These are phyloP conservation scores for Aspergillus cavernicola DNA, from an alignment of 495 filamentous ascomycete genomes.

Conservation along the genomic window DNA sequence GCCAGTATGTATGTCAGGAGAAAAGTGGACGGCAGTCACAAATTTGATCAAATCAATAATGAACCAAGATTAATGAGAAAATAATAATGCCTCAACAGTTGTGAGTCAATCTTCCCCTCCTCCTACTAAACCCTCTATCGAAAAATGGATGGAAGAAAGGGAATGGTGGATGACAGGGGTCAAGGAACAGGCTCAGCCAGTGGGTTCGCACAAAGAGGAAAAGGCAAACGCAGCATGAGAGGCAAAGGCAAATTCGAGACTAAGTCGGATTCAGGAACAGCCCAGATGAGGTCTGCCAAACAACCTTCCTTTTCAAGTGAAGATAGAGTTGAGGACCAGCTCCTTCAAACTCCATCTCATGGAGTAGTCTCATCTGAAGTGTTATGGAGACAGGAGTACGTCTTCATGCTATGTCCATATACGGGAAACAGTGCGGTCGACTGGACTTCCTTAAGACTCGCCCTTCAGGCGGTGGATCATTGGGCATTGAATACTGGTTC, in stretches of 20 bases:
- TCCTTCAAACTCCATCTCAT: too few relatives aligned
- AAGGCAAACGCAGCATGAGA: conserved; percentile 6
- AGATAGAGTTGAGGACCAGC: too few relatives aligned
- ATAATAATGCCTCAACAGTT: not conserved
- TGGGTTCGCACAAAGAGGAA: conserved; percentile 12
- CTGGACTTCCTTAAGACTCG: too few relatives aligned
- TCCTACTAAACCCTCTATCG: not conserved
- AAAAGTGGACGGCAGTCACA: conserved; percentile 1
- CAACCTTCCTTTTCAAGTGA: not conserved
- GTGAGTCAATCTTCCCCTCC: not conserved
- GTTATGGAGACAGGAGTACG: not conserved
- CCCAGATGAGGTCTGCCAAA: not conserved
- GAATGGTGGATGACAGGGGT: not conserved
- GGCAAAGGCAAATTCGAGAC: not conserved
- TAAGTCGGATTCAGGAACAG: not conserved
- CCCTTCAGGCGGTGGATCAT: not conserved
- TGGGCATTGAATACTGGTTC: not conserved
- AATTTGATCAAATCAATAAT: not conserved
- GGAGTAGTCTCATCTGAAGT: too few relatives aligned
- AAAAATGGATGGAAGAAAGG: not conserved
- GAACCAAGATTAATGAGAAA: not conserved
- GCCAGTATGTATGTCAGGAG: too few relatives aligned
- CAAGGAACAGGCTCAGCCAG: not conserved
- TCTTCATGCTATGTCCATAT: conserved; percentile 13
- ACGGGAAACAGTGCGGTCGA: conserved; percentile 18